phyloP scores from a whole-genome alignment of 805 yeast species.

The Cyberlindnera maritima region DNA sequence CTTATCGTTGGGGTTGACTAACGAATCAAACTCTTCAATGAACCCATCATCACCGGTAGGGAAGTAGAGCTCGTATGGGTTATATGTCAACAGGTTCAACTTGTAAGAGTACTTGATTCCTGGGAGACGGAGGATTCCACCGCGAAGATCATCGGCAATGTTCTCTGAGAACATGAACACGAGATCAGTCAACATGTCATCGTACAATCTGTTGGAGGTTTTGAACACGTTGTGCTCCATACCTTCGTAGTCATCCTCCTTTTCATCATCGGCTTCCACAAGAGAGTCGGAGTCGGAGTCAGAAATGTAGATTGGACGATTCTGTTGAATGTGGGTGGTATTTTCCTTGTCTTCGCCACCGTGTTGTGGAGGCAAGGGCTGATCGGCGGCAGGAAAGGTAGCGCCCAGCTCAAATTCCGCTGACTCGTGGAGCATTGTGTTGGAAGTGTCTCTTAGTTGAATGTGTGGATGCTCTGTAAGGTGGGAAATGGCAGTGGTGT shows the following conservation, averaged over 20 bases:
- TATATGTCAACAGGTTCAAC: slow-evolving; percentile 20
- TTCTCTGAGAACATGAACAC: slow-evolving; percentile 26
- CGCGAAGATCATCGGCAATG: slow-evolving; percentile 6
- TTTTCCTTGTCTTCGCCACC: neutral
- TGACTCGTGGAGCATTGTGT: neutral
- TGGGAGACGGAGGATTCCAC: slow-evolving; percentile 30
- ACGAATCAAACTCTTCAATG: slow-evolving; percentile 19
- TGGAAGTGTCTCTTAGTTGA: neutral
- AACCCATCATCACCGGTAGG: slow-evolving; percentile 28
- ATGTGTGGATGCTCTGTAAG: no score
- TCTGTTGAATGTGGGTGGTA: neutral
- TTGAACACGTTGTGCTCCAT: slow-evolving; percentile 38
- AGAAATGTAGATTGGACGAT: neutral
- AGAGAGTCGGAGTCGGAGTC: neutral
- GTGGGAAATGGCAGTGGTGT: neutral
- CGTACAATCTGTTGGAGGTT: slow-evolving; percentile 64
- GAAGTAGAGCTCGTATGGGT: slow-evolving; percentile 25
- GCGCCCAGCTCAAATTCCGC: neutral
- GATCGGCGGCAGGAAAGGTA: neutral
- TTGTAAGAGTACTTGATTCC: slow-evolving; percentile 31
- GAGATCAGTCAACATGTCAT: slow-evolving; percentile 53
- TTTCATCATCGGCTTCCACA: slow-evolving; percentile 9
- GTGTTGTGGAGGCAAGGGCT: neutral
- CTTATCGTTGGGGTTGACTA: slow-evolving; percentile 18
- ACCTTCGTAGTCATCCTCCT: slow-evolving; percentile 7